Evolutionary conservation across 148 eudicot species (phyloP).

Genomic region (Cornus suecica): DNA sequence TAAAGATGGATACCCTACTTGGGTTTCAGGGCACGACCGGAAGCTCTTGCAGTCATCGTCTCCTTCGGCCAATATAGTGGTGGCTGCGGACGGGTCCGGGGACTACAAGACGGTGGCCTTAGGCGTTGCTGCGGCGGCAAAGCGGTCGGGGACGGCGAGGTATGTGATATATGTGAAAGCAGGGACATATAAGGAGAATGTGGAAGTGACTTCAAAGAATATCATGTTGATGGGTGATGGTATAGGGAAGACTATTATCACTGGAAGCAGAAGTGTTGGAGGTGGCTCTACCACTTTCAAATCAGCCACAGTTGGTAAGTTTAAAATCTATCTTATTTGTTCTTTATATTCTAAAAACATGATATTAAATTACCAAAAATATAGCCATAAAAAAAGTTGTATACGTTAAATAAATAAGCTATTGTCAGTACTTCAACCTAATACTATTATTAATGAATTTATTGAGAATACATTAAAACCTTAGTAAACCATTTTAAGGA

Average conservation of each 20-base stretch:
- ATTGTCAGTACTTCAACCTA: too few species aligned
- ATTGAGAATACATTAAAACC: too few species aligned
- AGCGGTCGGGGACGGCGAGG: conserved; percentile 37
- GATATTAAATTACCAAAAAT: too few species aligned
- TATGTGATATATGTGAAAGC: conserved; percentile 64
- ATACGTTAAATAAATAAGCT: too few species aligned
- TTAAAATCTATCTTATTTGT: neutral
- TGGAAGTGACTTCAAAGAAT: conserved; percentile 36
- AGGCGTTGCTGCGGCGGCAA: conserved; percentile 53
- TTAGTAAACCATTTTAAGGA: too few species aligned
- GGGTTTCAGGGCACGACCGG: conserved; percentile 52
- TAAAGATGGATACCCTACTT: conserved; percentile 40
- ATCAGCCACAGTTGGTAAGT: conserved; percentile 85
- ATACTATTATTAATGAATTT: too few species aligned
- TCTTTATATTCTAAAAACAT: too few species aligned
- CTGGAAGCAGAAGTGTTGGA: conserved; percentile 70
- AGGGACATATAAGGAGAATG: conserved; percentile 60
- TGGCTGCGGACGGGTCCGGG: conserved; percentile 87
- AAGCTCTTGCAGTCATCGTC: conserved; percentile 37
- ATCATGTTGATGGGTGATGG: conserved; percentile 81
- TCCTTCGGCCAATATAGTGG: conserved; percentile 36
- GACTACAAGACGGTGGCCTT: conserved; percentile 38
- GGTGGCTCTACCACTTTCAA: conserved; percentile 70
- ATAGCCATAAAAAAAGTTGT: too few species aligned
- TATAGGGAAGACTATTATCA: conserved; percentile 71